Conservation (phyloP, 2,329 filamentous ascomycete genomes). For the Didymella lethalis region DNA sequence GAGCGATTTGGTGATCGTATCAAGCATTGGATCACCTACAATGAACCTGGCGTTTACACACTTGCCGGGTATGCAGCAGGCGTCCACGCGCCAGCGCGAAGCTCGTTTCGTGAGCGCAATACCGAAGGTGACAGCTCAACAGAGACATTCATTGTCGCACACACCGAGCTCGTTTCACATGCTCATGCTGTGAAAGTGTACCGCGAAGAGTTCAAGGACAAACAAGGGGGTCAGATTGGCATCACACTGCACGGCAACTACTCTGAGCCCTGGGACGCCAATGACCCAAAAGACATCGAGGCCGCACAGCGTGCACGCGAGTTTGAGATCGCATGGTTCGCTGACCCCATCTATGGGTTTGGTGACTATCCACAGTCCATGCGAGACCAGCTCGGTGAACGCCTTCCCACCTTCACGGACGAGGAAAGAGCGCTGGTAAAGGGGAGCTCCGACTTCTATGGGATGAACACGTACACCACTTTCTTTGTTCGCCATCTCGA, state of each 20-base stretch:
- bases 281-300: slow-evolving; percentile 19
- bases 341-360: slow-evolving; percentile 31
- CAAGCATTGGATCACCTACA: slow-evolving; percentile 54
- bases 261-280: slow-evolving; percentile 49
- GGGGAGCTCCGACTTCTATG: slow-evolving; percentile 43
- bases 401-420: slow-evolving; percentile 51
- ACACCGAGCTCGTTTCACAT: slow-evolving; percentile 53
- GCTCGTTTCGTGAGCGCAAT: slow-evolving; percentile 18
- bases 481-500: slow-evolving; percentile 51
- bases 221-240: slow-evolving; percentile 52
- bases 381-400: slow-evolving; percentile 47
- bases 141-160: slow-evolving; percentile 47
- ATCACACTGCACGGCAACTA: slow-evolving; percentile 56
- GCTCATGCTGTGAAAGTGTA: slow-evolving; percentile 52
- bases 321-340: slow-evolving; percentile 56
- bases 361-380: slow-evolving; percentile 54
- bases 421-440: slow-evolving; percentile 52
- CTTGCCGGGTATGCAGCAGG: slow-evolving; percentile 45
- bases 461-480: slow-evolving; percentile 56
- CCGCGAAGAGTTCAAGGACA: slow-evolving; percentile 51
- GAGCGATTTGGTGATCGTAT: slow-evolving; percentile 51
- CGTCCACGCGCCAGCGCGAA: slow-evolving; percentile 40
- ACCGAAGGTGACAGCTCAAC: slow-evolving; percentile 25
- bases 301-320: slow-evolving; percentile 51
- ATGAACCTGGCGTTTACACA: slow-evolving; percentile 48